Conservation (phyloP, 371 early-diverging fungal genomes). For the Rhizopus delemar region DNA sequence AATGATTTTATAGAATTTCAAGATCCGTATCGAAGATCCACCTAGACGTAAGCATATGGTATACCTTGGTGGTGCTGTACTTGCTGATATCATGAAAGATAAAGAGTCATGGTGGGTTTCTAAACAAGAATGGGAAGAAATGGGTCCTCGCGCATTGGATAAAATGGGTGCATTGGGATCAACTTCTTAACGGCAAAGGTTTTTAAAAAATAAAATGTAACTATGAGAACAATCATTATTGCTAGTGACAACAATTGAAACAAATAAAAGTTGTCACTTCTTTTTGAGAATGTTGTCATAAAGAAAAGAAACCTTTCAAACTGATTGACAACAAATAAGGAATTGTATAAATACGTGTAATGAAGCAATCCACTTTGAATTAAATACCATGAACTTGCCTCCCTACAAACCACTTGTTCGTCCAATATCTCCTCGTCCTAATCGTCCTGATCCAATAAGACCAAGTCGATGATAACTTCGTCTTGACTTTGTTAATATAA, state of each 20-base stretch:
- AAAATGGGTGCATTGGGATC: constrained; percentile 60
- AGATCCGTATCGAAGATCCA: constrained; percentile 96
- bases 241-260: constrained; percentile 2
- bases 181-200: constrained; percentile 35
- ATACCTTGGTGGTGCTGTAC: constrained; percentile 96
- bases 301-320: too few species aligned
- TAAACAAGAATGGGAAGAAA: constrained; percentile 92
- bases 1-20: constrained; percentile 78
- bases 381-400: too few species aligned
- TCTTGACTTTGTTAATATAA: too few species aligned
- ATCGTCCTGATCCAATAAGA: too few species aligned
- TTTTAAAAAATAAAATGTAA: constrained; percentile 3
- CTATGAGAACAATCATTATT: not conserved
- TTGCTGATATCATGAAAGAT: constrained; percentile 95
- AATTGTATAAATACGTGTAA: too few species aligned
- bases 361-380: too few species aligned
- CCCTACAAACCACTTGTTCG: too few species aligned
- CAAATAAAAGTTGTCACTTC: too few species aligned
- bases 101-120: constrained; percentile 92
- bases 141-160: constrained; percentile 82
- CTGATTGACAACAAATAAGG: too few species aligned
- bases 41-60: constrained; percentile 98
- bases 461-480: too few species aligned
- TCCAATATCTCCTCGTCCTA: too few species aligned
- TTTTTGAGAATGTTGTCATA: too few species aligned